phyloP scores from a whole-genome alignment of 306 rosid genomes.

The Fragaria nilgerrensis region DNA sequence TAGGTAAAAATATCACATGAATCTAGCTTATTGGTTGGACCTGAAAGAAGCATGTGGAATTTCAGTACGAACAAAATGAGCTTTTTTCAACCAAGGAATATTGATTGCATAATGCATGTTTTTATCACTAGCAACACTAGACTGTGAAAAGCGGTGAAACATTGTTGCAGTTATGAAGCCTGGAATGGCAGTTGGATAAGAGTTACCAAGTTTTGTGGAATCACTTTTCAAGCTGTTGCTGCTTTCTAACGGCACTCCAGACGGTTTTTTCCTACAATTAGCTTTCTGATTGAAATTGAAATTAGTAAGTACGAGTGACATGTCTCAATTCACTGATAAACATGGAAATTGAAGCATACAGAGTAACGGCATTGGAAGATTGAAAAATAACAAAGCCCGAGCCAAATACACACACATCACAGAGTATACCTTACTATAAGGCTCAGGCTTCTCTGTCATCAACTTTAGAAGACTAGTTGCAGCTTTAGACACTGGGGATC shows the following conservation, averaged over 20 bases:
- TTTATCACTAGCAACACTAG: background rate
- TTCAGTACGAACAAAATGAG: slow-evolving; percentile 1
- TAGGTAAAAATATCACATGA: background rate
- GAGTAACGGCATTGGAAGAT: background rate
- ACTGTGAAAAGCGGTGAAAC: background rate
- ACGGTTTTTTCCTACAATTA: background rate
- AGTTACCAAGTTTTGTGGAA: slow-evolving; percentile 3
- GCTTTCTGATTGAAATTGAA: slow-evolving; percentile 19
- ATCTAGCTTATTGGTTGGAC: background rate
- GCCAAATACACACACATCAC: background rate
- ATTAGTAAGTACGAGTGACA: background rate
- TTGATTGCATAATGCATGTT: slow-evolving; percentile 6
- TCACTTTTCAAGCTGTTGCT: background rate
- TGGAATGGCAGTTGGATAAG: background rate
- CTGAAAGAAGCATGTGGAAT: slow-evolving; percentile 11
- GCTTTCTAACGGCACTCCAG: slow-evolving; percentile 11
- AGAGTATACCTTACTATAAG: slow-evolving; percentile 16
- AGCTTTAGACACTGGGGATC: background rate
- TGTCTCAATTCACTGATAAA: background rate
- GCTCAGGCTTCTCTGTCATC: slow-evolving; percentile 31
- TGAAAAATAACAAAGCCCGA: background rate
- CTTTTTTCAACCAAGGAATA: slow-evolving; percentile 13
- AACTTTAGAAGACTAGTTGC: background rate
- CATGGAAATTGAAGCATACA: background rate
- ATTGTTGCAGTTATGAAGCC: background rate